Base-by-base conservation (phyloP, 2,329 filamentous ascomycete species). In the Claviceps sorghi region DNA sequence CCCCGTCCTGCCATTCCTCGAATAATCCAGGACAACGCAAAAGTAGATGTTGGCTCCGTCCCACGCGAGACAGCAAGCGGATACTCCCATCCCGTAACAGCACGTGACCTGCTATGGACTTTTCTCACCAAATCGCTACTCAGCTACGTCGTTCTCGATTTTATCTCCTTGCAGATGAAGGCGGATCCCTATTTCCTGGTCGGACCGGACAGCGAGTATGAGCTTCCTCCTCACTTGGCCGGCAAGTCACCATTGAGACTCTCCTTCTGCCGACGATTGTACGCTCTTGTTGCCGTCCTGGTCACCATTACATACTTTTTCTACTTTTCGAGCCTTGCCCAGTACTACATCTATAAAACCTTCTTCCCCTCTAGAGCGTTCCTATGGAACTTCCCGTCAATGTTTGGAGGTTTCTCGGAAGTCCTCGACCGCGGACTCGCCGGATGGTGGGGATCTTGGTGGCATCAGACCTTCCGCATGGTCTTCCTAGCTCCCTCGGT, bases 381-480 rank as follows among this genome's bases (percentile, higher is more conserved):
- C 47, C 67, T 78, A 2, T 80, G 76, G 77, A 70, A 73, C 48
- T 71, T 74, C 55, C 72, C 79, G 1, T 67, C 77, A 32, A 69
- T 77, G 4, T 74, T 82, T 54, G 83, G 85, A 13, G 71, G 71
- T 21, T 69, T 76, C 52, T 59, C 60, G 0, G 67, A 72, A 29
- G 72, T 90, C 2, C 67, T 83, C 11, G 79, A 88, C 55, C 73
- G 79, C 54, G 90, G 91, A 0, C 72, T 96, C 2, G 75, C 78
- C 1, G 90, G 89, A 1, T 85, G 84, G 68, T 97, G 91, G 91
- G 83, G 86, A 45, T 74, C 73, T 22, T 91, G 82, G 76, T 96
- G 91, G 91, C 91, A 97, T 65, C 90, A 96, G 67, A 83, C 84
- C 2, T 94, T 95, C 69, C 84, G 89, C 1, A 76, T 81, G 52